A percentile compares a stretch with the other conserved stretches of the same genome.
Conservation (phyloP, 2,329 filamentous ascomycete genomes). For the Pestalotiopsis sp. region DNA sequence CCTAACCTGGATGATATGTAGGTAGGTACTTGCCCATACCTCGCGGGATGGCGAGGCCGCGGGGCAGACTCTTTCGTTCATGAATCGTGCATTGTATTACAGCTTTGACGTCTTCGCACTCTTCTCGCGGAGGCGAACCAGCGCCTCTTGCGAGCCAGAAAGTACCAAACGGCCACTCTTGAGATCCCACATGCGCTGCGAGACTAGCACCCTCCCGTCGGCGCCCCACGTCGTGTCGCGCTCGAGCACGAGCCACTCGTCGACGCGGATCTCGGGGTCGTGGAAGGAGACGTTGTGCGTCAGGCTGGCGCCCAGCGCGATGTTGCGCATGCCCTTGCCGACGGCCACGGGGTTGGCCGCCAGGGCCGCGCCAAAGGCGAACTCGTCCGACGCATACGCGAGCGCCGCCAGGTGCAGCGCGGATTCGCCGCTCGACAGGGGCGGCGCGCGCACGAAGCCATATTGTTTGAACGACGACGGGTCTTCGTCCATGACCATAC, state of each 20-base stretch:
- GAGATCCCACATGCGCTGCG: constrained; percentile 14
- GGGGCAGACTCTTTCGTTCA: too few species aligned
- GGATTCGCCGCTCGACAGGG: neutral
- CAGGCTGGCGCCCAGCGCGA: constrained; percentile 18
- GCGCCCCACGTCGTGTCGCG: constrained; percentile 19
- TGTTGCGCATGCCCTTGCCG: constrained; percentile 13
- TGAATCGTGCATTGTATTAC: neutral
- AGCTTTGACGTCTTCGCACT: neutral
- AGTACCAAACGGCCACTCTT: constrained; percentile 13
- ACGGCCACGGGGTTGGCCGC: constrained; percentile 6
- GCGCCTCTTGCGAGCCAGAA: constrained; percentile 15
- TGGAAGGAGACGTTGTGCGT: constrained; percentile 20
- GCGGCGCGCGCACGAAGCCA: neutral
- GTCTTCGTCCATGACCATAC: neutral
- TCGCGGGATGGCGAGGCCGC: too few species aligned
- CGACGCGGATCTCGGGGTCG: constrained; percentile 4
- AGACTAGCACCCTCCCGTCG: constrained; percentile 15
- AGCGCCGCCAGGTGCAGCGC: constrained; percentile 16
- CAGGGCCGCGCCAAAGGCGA: constrained; percentile 14
- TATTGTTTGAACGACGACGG: neutral
- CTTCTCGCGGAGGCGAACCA: constrained; percentile 9
- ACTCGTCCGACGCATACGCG: constrained; percentile 19
- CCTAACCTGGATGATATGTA: too few species aligned
- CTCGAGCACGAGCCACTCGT: constrained; percentile 18
- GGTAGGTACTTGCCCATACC: too few species aligned